Percentiles rank a stretch among this genome's conserved stretches.
Conservation (phyloP, 805 yeast species). For the Tetrapisispora namnaoensis region DNA sequence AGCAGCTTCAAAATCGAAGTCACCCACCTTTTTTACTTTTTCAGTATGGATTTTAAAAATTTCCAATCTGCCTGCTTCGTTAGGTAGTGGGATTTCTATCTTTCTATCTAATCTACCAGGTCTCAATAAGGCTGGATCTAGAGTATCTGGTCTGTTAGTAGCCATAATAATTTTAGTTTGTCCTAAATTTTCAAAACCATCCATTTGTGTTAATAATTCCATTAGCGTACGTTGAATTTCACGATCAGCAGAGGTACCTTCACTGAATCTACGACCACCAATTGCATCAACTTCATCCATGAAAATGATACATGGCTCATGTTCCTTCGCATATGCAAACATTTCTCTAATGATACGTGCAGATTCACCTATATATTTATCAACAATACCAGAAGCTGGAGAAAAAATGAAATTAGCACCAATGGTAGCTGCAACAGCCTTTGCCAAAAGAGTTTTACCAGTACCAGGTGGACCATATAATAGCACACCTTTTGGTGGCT, state of each 20-base stretch:
- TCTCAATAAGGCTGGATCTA: constrained; percentile 93
- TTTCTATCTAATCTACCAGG: constrained; percentile 97
- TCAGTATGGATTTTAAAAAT: constrained; percentile 88
- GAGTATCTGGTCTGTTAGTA: constrained; percentile 96
- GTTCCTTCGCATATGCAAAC: constrained; percentile 96
- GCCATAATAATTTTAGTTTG: constrained; percentile 98
- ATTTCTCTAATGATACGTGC: constrained; percentile 94
- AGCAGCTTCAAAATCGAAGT: constrained; percentile 91
- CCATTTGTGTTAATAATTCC: constrained; percentile 97
- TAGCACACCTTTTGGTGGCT: constrained; percentile 97
- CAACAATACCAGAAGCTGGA: constrained; percentile 98
- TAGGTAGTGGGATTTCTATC: constrained; percentile 90
- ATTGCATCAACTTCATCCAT: constrained; percentile 99
- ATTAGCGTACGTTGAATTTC: constrained; percentile 95
- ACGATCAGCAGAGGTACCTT: constrained; percentile 97
- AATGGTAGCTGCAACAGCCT: constrained; percentile 96
- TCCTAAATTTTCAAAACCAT: constrained; percentile 93
- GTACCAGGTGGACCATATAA: constrained; percentile 99
- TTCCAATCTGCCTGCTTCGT: constrained; percentile 90
- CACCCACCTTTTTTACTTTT: constrained; percentile 82
- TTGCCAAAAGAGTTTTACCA: constrained; percentile 90
- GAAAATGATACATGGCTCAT: constrained; percentile 94
- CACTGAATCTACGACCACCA: constrained; percentile 95
- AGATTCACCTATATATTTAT: constrained; percentile 95
- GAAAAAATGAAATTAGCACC: constrained; percentile 96